phyloP scores from a whole-genome alignment of 2,329 filamentous ascomycete genomes.

The Stachybotrys chartarum region DNA sequence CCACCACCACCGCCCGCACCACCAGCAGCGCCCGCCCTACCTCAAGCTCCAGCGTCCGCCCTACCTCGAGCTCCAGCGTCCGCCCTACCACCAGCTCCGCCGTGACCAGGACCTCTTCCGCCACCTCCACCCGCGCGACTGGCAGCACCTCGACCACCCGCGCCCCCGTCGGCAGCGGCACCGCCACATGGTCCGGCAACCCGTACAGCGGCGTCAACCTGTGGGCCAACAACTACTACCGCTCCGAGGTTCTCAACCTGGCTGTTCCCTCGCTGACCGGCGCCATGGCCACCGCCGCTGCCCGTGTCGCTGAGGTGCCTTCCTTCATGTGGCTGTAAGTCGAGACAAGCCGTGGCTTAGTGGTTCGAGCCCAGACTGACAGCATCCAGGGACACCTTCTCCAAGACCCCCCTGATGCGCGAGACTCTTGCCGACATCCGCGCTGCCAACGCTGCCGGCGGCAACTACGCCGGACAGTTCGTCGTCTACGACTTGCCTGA shows the following conservation, averaged over 20 bases:
- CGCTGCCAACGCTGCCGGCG: constrained; percentile 25
- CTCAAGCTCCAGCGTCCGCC: constrained; percentile 13
- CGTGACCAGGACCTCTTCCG: neutral
- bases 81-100: neutral
- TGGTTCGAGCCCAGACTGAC: constrained; percentile 1
- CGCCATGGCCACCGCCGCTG: constrained; percentile 43
- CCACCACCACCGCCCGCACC: constrained; percentile 7
- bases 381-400: constrained; percentile 36
- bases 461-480: constrained; percentile 38
- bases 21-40: constrained; percentile 15
- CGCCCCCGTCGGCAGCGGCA: constrained; percentile 21
- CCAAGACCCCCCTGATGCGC: constrained; percentile 39
- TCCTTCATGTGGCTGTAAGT: constrained; percentile 46
- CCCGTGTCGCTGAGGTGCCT: constrained; percentile 43
- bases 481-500: constrained; percentile 53
- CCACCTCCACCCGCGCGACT: constrained; percentile 10
- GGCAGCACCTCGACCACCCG: constrained; percentile 13
- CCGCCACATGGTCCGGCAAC: constrained; percentile 43
- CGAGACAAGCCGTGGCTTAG: neutral
- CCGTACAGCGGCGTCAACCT: constrained; percentile 41
- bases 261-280: constrained; percentile 57
- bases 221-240: constrained; percentile 49
- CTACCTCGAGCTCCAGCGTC: constrained; percentile 13
- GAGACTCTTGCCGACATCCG: constrained; percentile 37
- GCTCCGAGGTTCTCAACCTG: constrained; percentile 43